A percentile compares a stretch with the other conserved stretches of the same genome.
phyloP scores from a whole-genome alignment of 1,284 basidiomycete species.

The Austroboletus novae-zelandiae region DNA sequence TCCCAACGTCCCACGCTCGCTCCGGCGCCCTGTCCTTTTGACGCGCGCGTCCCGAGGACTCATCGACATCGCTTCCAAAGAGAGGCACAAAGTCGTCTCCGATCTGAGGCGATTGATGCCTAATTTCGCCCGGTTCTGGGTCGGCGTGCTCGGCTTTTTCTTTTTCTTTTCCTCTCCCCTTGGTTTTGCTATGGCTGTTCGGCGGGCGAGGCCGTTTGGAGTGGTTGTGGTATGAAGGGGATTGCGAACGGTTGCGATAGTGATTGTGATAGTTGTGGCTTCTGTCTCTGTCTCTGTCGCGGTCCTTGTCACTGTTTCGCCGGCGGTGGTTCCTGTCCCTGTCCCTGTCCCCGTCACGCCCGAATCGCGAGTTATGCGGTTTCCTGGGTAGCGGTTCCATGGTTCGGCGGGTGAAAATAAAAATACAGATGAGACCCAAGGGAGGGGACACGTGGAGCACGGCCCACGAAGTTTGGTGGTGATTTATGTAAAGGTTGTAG shows the following conservation, averaged over 20 bases:
- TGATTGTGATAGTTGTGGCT: conserved; percentile 4
- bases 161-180: not conserved
- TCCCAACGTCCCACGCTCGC: conserved; percentile 46
- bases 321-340: conserved; percentile 9
- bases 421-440: too few species aligned
- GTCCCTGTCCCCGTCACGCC: conserved; percentile 10
- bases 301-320: conserved; percentile 4
- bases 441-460: too few species aligned
- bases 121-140: conserved; percentile 8
- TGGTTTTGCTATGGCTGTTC: conserved; percentile 17
- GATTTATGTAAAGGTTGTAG: not conserved
- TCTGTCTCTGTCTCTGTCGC: not conserved
- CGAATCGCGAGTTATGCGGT: conserved; percentile 9
- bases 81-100: conserved; percentile 66
- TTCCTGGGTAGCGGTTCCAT: conserved; percentile 26
- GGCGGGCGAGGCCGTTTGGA: conserved; percentile 19
- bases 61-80: conserved; percentile 35
- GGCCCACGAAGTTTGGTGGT: too few species aligned
- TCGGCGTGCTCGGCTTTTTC: conserved; percentile 2
- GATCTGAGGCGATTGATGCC: conserved; percentile 19
- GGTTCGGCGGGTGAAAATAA: not conserved
- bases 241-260: conserved; percentile 10
- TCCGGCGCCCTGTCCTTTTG: conserved; percentile 31
- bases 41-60: conserved; percentile 7
- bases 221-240: conserved; percentile 9